A percentile compares a stretch with the other conserved stretches of the same genome.
Conservation (phyloP, 305 asterid species). For the Striga hermonthica region DNA sequence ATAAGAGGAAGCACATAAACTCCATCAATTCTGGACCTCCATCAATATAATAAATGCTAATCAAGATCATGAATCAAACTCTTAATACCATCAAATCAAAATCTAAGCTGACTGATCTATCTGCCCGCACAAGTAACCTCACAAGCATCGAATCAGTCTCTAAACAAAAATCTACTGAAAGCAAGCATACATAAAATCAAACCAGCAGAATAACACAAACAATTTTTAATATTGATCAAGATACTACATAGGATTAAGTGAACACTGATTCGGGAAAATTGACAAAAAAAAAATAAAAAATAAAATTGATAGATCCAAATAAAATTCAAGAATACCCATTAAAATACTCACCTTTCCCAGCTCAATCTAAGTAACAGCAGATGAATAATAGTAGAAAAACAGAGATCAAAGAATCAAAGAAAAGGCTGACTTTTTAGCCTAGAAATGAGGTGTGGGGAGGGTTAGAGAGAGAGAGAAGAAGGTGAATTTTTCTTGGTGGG, state of each 20-base stretch:
- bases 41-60: slow-evolving; percentile 24
- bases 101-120: slow-evolving; percentile 33
- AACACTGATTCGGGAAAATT: slow-evolving; percentile 18
- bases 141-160: slow-evolving; percentile 25
- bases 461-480: neutral
- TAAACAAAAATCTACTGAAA: slow-evolving; percentile 18
- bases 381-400: slow-evolving; percentile 1
- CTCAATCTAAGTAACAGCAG: slow-evolving; percentile 36
- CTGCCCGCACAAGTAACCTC: slow-evolving; percentile 17
- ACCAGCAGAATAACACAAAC: neutral
- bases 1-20: slow-evolving; percentile 23
- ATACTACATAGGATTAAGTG: neutral
- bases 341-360: slow-evolving; percentile 34
- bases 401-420: slow-evolving; percentile 1
- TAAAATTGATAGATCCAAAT: slow-evolving; percentile 36
- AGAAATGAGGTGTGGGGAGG: neutral
- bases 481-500: neutral
- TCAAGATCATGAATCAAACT: slow-evolving; percentile 27
- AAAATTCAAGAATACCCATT: slow-evolving; percentile 25
- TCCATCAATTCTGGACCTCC: slow-evolving; percentile 13
- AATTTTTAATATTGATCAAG: neutral
- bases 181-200: neutral
- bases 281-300: slow-evolving; percentile 18
- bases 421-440: slow-evolving; percentile 12
- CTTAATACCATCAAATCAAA: slow-evolving; percentile 22